phyloP scores from a whole-genome alignment of 169 alveolate species.

The Plasmodium adleri region DNA sequence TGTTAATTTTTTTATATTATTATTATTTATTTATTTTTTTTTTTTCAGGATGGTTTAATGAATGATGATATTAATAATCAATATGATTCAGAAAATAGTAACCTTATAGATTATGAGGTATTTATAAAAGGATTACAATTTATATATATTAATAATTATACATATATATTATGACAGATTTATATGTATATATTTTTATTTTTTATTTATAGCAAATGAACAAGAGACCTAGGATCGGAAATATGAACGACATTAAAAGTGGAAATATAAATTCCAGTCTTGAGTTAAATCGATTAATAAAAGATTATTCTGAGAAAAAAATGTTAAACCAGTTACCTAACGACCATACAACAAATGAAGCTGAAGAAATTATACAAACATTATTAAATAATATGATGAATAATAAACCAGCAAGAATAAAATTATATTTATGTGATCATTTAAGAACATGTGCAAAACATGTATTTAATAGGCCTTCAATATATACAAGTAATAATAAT shows the following conservation, averaged over 20 bases:
- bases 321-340: neutral
- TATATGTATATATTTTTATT: neutral
- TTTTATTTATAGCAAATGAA: constrained; percentile 36
- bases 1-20: neutral
- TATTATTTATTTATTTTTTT: neutral
- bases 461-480: constrained; percentile 78
- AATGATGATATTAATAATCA: constrained; percentile 19
- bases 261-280: constrained; percentile 11
- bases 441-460: constrained; percentile 83
- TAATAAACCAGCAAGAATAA: constrained; percentile 43
- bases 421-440: constrained; percentile 81
- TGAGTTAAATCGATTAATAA: constrained; percentile 35
- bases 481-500: constrained; percentile 11
- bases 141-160: neutral
- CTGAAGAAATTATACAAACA: constrained; percentile 28
- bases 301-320: constrained; percentile 31
- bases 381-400: constrained; percentile 18
- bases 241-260: constrained; percentile 8
- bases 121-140: neutral
- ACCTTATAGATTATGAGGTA: constrained; percentile 44
- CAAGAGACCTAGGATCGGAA: constrained; percentile 45
- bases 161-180: neutral
- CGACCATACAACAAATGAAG: constrained; percentile 34
- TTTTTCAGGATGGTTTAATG: constrained; percentile 16
- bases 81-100: constrained; percentile 31